Conservation (phyloP, 305 asterid genomes). For the Ajuga reptans region DNA sequence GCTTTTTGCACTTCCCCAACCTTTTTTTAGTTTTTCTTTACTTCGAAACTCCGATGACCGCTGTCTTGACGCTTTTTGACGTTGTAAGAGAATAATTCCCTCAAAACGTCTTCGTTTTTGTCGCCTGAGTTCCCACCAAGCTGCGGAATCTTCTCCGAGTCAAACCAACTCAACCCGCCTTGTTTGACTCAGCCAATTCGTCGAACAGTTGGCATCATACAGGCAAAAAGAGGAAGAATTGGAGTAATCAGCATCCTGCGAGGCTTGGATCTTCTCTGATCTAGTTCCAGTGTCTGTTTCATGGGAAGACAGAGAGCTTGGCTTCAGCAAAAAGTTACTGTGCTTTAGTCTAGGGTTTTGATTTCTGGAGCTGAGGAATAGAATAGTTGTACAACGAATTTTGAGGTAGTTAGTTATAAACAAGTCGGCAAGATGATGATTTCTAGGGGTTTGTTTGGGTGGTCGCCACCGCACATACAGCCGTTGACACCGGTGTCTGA, state of each 20-base stretch:
- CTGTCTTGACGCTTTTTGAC: constrained; percentile 25
- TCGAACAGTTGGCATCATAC: neutral
- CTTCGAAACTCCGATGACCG: constrained; percentile 26
- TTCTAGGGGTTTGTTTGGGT: constrained; percentile 93
- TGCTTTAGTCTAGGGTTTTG: constrained; percentile 31
- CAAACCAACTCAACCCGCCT: constrained; percentile 29
- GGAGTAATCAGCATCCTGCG: neutral
- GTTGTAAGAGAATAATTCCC: constrained; percentile 6
- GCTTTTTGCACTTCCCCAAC: constrained; percentile 24
- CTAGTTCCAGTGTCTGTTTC: constrained; percentile 12
- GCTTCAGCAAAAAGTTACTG: neutral
- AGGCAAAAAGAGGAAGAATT: neutral
- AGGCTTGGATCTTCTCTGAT: constrained; percentile 13
- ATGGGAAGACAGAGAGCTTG: neutral
- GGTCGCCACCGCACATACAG: constrained; percentile 99
- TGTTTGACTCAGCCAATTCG: constrained; percentile 28
- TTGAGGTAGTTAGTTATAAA: neutral
- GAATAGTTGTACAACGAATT: neutral
- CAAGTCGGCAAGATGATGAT: constrained; percentile 64
- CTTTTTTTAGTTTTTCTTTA: constrained; percentile 7
- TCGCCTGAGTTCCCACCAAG: constrained; percentile 11
- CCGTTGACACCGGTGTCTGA: constrained; percentile 98
- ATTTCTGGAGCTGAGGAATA: neutral
- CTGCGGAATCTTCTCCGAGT: constrained; percentile 17
- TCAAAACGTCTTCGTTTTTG: constrained; percentile 17